These are phyloP conservation scores for Acer campestre DNA, from an alignment of 345 rosid species.

Conservation along the genomic window DNA sequence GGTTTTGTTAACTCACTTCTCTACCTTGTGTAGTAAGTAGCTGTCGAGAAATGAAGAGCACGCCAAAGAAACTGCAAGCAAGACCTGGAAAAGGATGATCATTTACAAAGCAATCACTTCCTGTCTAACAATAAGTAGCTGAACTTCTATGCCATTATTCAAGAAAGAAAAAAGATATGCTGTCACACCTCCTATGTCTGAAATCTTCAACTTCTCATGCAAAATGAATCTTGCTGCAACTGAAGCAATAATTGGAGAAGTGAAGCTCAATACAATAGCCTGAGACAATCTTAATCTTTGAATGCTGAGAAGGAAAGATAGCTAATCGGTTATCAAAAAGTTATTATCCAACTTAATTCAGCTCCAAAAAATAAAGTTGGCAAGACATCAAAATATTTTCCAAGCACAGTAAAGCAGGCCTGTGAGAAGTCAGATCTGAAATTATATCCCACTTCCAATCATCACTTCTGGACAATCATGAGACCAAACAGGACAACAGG, in stretches of 20 bases:
- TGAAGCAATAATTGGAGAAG: slow-evolving; percentile 82
- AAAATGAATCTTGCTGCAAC: slow-evolving; percentile 69
- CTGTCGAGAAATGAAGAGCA: slow-evolving; percentile 76
- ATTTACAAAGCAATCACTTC: slow-evolving; percentile 28
- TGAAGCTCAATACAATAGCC: slow-evolving; percentile 73
- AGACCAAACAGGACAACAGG: too few relatives aligned
- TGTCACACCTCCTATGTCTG: slow-evolving; percentile 70
- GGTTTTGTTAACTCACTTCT: slow-evolving; percentile 79
- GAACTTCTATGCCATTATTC: slow-evolving; percentile 15
- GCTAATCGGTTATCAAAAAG: slow-evolving; percentile 16
- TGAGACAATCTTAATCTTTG: slow-evolving; percentile 75
- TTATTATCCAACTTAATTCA: slow-evolving; percentile 1
- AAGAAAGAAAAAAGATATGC: slow-evolving; percentile 15
- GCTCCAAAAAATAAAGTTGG: slow-evolving; percentile 8
- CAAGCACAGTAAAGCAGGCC: slow-evolving; percentile 3
- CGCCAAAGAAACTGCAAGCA: slow-evolving; percentile 88
- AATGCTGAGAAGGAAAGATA: slow-evolving; percentile 61
- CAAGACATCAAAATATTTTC: slow-evolving; percentile 4
- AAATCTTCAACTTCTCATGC: slow-evolving; percentile 72
- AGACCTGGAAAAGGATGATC: slow-evolving; percentile 58
- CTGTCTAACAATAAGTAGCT: slow-evolving; percentile 3
- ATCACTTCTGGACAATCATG: too few relatives aligned
- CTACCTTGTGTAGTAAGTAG: slow-evolving; percentile 82
- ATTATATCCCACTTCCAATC: not conserved
- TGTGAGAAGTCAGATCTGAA: not conserved